Percentiles rank a stretch among this genome's conserved stretches.
Conservation (phyloP, 2,329 filamentous ascomycete genomes). For the Trichoderma sp. region DNA sequence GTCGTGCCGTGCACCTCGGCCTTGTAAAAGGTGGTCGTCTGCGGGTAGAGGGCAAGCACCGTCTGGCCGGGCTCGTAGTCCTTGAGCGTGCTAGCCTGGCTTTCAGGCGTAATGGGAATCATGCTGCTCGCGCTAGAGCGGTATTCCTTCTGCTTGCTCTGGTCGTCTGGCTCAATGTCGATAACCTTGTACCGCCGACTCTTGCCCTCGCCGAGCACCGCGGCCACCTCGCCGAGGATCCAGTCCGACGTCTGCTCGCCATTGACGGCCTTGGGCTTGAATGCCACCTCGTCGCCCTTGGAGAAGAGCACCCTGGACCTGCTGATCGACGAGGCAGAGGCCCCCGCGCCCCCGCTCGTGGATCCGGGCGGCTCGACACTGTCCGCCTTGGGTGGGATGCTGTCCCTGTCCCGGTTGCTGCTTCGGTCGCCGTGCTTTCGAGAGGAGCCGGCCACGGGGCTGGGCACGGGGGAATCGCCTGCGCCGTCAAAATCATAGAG, state of each 20-base stretch:
- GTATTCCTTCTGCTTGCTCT: constrained; percentile 67
- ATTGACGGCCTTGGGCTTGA: constrained; percentile 59
- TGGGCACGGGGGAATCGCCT: constrained; percentile 51
- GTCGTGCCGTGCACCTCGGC: constrained; percentile 77
- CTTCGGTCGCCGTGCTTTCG: constrained; percentile 43
- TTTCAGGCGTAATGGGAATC: constrained; percentile 70
- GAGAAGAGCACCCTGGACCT: constrained; percentile 59
- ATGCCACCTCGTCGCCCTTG: constrained; percentile 67
- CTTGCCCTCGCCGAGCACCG: constrained; percentile 75
- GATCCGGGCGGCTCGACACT: constrained; percentile 58
- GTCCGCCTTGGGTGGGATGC: constrained; percentile 58
- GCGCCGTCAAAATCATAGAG: constrained; percentile 51
- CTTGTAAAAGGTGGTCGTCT: constrained; percentile 84
- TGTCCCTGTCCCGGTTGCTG: constrained; percentile 52
- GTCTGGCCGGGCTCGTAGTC: constrained; percentile 69
- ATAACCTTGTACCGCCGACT: constrained; percentile 77
- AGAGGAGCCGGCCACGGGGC: constrained; percentile 44
- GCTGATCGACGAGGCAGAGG: constrained; percentile 33
- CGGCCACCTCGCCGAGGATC: constrained; percentile 78
- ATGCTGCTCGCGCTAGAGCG: constrained; percentile 73
- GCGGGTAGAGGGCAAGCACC: constrained; percentile 77
- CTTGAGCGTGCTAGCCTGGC: constrained; percentile 52
- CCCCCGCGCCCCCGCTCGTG: constrained; percentile 39
- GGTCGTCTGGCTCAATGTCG: constrained; percentile 75
- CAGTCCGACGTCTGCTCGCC: constrained; percentile 58